Evolutionary conservation across 305 asterid species (phyloP).

Genomic region (Rubia peregrina): DNA sequence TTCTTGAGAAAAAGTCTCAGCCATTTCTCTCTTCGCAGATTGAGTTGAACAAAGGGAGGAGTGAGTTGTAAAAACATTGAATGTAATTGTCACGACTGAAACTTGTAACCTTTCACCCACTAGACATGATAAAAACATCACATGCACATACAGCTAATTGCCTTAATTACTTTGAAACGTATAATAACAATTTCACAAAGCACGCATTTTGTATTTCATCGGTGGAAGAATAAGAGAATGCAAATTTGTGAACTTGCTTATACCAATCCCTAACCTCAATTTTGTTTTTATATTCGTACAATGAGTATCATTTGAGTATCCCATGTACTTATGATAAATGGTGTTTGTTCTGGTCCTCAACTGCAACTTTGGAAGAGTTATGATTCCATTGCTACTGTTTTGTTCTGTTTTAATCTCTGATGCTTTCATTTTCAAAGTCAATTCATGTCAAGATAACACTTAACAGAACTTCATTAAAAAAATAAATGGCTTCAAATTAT

Average conservation of each 20-base stretch:
- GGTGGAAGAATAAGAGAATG: neutral
- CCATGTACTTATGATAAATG: neutral
- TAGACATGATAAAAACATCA: neutral
- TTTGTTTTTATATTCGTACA: neutral
- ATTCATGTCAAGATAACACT: neutral
- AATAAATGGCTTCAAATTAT: neutral
- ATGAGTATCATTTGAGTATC: neutral
- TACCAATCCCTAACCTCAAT: neutral
- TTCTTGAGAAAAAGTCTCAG: too few species aligned
- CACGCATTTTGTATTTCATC: neutral
- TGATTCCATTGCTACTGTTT: constrained; percentile 2
- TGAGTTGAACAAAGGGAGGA: too few species aligned
- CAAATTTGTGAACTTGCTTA: neutral
- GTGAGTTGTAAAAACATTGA: neutral
- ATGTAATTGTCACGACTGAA: neutral
- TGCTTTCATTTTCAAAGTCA: neutral
- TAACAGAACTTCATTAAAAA: neutral
- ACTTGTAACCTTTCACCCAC: neutral
- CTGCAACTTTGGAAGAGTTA: neutral
- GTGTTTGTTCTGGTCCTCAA: neutral
- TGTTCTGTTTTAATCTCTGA: neutral
- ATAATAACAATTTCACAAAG: too few species aligned
- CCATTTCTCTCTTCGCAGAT: too few species aligned
- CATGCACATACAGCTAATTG: neutral
- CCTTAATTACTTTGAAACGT: neutral